Conservation (phyloP, 1,139 yeast genomes). For the Kurtzmaniella natalensis region DNA sequence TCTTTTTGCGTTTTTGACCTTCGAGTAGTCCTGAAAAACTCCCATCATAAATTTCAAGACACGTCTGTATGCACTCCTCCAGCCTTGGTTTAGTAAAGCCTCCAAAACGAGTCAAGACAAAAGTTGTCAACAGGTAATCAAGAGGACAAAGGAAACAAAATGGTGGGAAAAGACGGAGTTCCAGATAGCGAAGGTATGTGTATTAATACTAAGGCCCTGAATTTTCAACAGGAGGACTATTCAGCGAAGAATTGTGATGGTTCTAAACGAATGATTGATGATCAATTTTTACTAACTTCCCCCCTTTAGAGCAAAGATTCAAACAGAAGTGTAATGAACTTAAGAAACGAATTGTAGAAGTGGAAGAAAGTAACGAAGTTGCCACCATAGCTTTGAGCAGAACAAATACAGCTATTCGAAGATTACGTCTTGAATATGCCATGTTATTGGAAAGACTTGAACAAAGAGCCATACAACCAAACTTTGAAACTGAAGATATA, state of each 20-base stretch:
- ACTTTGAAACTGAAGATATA: constrained; percentile 34
- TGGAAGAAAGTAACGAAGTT: constrained; percentile 77
- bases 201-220: background rate
- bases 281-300: constrained; percentile 1
- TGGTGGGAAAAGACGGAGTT: constrained; percentile 24
- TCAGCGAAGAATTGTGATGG: background rate
- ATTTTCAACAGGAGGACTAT: too few species aligned
- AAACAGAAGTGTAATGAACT: constrained; percentile 68
- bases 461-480: constrained; percentile 41
- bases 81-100: too few species aligned
- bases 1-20: too few species aligned
- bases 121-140: too few species aligned
- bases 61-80: background rate
- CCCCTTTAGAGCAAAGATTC: constrained; percentile 32
- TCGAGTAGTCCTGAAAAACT: too few species aligned
- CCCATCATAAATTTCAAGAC: too few species aligned
- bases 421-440: constrained; percentile 79
- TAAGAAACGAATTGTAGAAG: constrained; percentile 64
- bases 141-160: too few species aligned
- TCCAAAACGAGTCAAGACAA: too few species aligned
- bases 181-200: constrained; percentile 43
- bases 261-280: too few species aligned
- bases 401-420: constrained; percentile 70
- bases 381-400: constrained; percentile 76
- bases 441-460: constrained; percentile 78